Base-by-base conservation (phyloP, 352 stramenopile genomes). In the Phytophthora ohioensis region DNA sequence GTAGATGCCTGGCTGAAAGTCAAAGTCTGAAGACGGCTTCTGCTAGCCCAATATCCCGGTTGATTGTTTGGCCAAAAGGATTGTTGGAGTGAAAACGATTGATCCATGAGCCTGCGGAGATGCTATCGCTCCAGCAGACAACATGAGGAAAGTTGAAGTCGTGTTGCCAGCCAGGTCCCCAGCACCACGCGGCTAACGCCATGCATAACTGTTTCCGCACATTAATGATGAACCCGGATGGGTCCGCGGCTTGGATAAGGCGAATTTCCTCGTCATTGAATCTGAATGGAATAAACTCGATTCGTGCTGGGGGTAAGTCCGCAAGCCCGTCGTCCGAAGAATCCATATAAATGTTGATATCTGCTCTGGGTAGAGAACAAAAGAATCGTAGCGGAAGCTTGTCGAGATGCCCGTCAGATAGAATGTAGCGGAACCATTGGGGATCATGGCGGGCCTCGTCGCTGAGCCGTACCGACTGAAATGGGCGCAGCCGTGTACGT, bases 191-290 rank as follows among this genome's bases (percentile, higher is more conserved):
- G 1, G 56, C 21, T 3, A 67, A 27, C 5, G 57, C 57, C 32
- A 72, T 67, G 35, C 57, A 63, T 3, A 72, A 63, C 35, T 67
- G 57, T 43, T 72, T 56, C 3, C 57, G 56, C 5, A 72, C 65
- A 15, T 67, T 72, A 21, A 71, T 71, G 8, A 10, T 59, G 32
- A 71, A 60, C 0, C 64, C 55, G 0, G 47, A 51, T 1, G 7
- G 5, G 1, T 41, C 36, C 1, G 55, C 36, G 15, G 45, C 11
- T 30, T 54, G 3, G 6, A 61, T 55, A 0, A 63, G 13, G 10
- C 3, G 21, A 3, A 5, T 6, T 12, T 74, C 60, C 0, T 65
- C 54, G 2, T 3, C 31, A 12, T 74, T 59, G 17, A 74, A 66
- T 0, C n/a, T 17, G 1, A 66, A 3, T 3, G 63, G 67, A 34